A percentile compares a stretch with the other conserved stretches of the same genome.
Evolutionary conservation across 306 rosid species (phyloP).

Genomic region (Rosa chinensis): DNA sequence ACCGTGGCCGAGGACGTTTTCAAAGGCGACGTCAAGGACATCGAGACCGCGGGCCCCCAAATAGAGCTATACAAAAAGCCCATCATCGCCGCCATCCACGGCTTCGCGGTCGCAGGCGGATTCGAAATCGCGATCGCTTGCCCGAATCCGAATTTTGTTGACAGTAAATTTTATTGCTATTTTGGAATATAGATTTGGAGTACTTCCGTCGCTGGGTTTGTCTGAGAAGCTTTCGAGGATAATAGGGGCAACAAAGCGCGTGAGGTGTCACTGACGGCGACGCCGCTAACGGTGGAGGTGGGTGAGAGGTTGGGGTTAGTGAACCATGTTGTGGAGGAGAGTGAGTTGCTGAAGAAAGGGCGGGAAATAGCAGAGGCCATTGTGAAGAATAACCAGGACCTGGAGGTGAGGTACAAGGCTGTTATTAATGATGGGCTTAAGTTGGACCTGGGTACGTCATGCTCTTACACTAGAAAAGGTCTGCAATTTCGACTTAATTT

Average conservation of each 20-base stretch:
- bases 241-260: conserved; percentile 82
- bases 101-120: conserved; percentile 92
- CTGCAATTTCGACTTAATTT: neutral
- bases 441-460: conserved; percentile 53
- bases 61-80: conserved; percentile 85
- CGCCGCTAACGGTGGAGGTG: conserved; percentile 70
- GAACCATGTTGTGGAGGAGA: conserved; percentile 78
- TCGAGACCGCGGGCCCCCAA: conserved; percentile 63
- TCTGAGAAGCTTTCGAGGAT: conserved; percentile 87
- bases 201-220: conserved; percentile 95
- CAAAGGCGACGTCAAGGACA: conserved; percentile 86
- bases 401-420: conserved; percentile 81
- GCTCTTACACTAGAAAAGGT: conserved; percentile 92
- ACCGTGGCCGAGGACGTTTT: conserved; percentile 80
- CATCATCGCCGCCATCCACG: conserved; percentile 73
- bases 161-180: no score
- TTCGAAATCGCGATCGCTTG: conserved; percentile 91
- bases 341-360: conserved; percentile 70
- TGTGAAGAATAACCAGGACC: conserved; percentile 61
- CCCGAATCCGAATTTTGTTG: no score
- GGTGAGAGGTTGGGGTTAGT: conserved; percentile 79
- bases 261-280: conserved; percentile 83
- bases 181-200: conserved; percentile 61
- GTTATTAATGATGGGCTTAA: conserved; percentile 82
- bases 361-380: conserved; percentile 66